Evolutionary conservation across 2,329 filamentous ascomycete species (phyloP).

Genomic region (Domatiomyces catenatus): DNA sequence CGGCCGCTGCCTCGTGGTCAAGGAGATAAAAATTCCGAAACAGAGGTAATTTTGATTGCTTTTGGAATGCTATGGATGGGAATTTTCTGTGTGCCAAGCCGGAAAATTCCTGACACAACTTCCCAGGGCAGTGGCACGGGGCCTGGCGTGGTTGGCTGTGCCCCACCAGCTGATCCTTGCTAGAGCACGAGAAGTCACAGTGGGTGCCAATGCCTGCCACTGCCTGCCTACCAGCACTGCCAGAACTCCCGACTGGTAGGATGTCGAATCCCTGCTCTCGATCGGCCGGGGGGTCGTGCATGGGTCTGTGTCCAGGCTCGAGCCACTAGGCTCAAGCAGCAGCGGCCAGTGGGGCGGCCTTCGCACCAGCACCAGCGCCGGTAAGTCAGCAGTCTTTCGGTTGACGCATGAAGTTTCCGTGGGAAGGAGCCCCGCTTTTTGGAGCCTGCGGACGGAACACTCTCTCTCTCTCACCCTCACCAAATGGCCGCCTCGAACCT

Average conservation of each 20-base stretch:
- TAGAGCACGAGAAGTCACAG: neutral
- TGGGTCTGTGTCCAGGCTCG: neutral
- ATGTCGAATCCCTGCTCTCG: neutral
- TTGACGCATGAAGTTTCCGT: neutral
- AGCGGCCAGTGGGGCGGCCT: too few species aligned
- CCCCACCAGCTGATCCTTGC: neutral
- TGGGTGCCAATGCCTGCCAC: too few species aligned
- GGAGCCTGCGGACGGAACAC: neutral
- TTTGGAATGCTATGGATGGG: neutral
- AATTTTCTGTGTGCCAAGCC: neutral
- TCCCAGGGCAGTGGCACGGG: neutral
- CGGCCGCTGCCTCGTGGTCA: neutral
- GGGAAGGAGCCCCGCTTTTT: neutral
- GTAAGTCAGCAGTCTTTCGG: too few species aligned
- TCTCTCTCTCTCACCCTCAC: neutral
- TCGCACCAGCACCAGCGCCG: too few species aligned
- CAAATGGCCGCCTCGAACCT: neutral
- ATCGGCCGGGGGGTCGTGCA: neutral
- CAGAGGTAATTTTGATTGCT: neutral
- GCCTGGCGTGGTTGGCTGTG: neutral
- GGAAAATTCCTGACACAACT: neutral
- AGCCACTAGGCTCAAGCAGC: neutral
- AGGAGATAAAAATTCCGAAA: neutral
- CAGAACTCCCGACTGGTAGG: neutral
- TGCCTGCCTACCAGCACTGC: neutral